Evolutionary conservation across 441 rosid genomes (phyloP).

Genomic region (Gossypium schwendimanii): DNA sequence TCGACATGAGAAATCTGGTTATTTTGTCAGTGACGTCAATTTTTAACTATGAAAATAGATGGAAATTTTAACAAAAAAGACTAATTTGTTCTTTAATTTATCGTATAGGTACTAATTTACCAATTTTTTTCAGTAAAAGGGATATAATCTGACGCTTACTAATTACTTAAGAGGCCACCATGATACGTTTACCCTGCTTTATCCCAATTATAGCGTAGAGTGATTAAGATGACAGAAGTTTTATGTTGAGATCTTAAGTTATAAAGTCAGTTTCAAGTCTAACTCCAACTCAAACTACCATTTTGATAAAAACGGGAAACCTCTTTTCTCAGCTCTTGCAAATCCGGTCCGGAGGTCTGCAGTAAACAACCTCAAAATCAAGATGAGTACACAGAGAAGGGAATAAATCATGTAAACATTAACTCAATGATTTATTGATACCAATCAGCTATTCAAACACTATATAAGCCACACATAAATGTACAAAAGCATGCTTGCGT

Average conservation of each 20-base stretch:
- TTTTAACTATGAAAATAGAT: too few relatives aligned
- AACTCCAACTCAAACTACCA: background rate
- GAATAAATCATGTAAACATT: background rate
- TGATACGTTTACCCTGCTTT: background rate
- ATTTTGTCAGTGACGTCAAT: too few relatives aligned
- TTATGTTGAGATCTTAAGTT: background rate
- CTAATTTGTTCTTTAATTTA: too few relatives aligned
- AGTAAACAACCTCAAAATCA: background rate
- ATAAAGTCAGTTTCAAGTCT: background rate
- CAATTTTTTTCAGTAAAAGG: too few relatives aligned
- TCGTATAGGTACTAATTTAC: too few relatives aligned
- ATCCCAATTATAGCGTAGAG: background rate
- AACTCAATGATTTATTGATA: slow-evolving; percentile 15
- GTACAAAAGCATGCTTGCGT: slow-evolving; percentile 19
- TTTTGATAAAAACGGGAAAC: background rate
- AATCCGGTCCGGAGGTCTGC: background rate
- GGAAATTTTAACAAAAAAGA: too few relatives aligned
- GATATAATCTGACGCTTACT: too few relatives aligned
- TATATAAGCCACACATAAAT: slow-evolving; percentile 16
- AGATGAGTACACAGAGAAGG: background rate
- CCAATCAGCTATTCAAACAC: slow-evolving; percentile 15
- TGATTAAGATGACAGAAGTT: background rate
- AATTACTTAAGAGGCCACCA: too few relatives aligned
- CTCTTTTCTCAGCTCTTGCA: too few relatives aligned
- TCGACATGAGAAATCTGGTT: too few relatives aligned